Conservation (phyloP, 805 yeast genomes). For the Lachancea sp. region DNA sequence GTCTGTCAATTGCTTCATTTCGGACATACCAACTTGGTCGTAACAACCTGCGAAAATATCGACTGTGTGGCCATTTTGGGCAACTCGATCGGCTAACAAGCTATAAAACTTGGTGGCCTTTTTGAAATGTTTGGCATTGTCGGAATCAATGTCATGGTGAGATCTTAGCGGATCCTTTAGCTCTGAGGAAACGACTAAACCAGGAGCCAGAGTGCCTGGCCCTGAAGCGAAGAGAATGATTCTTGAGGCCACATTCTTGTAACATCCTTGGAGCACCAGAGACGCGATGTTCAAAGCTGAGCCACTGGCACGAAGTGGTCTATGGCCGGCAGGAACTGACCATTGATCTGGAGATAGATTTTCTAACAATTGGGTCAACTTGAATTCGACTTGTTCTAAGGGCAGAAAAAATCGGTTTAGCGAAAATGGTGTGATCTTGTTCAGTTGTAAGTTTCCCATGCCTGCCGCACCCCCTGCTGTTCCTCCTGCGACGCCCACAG, state of each 20-base stretch:
- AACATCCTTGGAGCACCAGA: conserved; percentile 71
- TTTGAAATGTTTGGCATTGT: conserved; percentile 77
- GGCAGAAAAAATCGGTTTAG: conserved; percentile 66
- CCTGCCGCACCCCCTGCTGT: conserved; percentile 28
- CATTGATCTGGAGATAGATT: conserved; percentile 76
- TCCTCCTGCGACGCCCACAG: conserved; percentile 19
- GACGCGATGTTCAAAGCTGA: conserved; percentile 85
- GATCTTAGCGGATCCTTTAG: conserved; percentile 95
- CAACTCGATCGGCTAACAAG: conserved; percentile 61
- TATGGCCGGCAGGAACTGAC: conserved; percentile 76
- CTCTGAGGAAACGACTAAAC: conserved; percentile 85
- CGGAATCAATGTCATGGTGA: conserved; percentile 93
- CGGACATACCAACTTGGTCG: conserved; percentile 92
- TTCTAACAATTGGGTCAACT: conserved; percentile 72
- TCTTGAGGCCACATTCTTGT: conserved; percentile 82
- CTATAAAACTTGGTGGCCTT: conserved; percentile 82
- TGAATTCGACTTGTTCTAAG: conserved; percentile 72
- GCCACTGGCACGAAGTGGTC: conserved; percentile 90
- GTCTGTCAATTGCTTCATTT: conserved; percentile 82
- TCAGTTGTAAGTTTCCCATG: conserved; percentile 19
- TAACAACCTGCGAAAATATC: conserved; percentile 93
- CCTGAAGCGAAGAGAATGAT: conserved; percentile 89
- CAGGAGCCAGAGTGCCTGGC: conserved; percentile 92
- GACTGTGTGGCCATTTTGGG: conserved; percentile 69
- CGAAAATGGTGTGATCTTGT: conserved; percentile 38